These are phyloP conservation scores for Zymoseptoria crescenta DNA, from an alignment of 2,329 filamentous ascomycete genomes.

Conservation along the genomic window DNA sequence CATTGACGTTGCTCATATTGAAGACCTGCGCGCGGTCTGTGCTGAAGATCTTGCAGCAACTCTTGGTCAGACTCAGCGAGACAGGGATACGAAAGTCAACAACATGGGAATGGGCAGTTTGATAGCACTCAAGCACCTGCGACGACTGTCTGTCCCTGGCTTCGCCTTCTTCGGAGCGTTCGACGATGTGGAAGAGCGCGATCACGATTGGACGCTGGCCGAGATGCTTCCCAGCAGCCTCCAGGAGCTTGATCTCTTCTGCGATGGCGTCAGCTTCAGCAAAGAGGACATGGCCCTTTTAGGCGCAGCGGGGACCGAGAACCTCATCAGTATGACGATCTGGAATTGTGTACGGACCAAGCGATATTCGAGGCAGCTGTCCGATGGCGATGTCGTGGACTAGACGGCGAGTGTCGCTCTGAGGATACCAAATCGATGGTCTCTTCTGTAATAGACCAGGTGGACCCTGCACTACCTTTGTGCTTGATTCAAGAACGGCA, in stretches of 20 bases:
- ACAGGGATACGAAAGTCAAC: background rate
- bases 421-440: no score
- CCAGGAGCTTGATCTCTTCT: conserved; percentile 3
- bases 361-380: background rate
- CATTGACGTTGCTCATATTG: background rate
- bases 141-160: background rate
- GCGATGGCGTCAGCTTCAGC: conserved; percentile 2
- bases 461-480: no score
- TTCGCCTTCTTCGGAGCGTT: conserved; percentile 3
- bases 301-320: background rate
- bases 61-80: background rate
- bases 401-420: no score
- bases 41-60: background rate
- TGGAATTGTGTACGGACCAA: conserved; percentile 1
- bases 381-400: no score
- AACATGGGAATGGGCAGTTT: conserved; percentile 2
- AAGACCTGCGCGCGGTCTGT: background rate
- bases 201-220: conserved; percentile 5
- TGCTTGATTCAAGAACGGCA: no score
- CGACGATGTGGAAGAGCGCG: conserved; percentile 2
- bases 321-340: conserved; percentile 1
- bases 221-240: conserved; percentile 1
- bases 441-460: no score
- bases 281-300: conserved; percentile 3
- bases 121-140: background rate